phyloP scores from a whole-genome alignment of 352 stramenopile genomes.

The Phytophthora foliorum region DNA sequence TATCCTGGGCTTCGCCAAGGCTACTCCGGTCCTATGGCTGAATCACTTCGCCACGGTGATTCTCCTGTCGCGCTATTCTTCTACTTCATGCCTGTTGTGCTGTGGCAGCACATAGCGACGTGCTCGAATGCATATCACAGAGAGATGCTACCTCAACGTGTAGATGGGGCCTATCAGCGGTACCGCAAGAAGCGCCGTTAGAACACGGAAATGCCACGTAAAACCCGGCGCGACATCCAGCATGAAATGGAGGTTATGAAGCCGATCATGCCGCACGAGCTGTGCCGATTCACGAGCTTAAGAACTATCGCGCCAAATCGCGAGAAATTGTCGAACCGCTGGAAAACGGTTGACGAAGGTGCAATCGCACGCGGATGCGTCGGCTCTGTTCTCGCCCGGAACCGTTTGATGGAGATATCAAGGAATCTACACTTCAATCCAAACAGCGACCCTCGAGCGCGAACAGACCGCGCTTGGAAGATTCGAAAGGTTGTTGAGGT shows the following conservation, averaged over 20 bases:
- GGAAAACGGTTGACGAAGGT: constrained; percentile 3
- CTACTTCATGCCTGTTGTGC: constrained; percentile 3
- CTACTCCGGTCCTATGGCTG: background rate
- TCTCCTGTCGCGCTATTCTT: background rate
- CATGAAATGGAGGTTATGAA: background rate
- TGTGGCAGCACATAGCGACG: background rate
- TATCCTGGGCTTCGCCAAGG: constrained; percentile 12
- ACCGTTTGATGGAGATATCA: constrained; percentile 4
- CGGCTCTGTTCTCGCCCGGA: background rate
- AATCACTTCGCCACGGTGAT: background rate
- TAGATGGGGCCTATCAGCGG: background rate
- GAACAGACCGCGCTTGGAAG: constrained; percentile 4
- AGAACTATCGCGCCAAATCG: constrained; percentile 1
- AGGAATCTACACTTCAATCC: constrained; percentile 12
- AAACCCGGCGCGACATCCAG: background rate
- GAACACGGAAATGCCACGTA: background rate
- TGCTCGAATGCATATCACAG: background rate
- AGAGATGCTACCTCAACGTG: background rate
- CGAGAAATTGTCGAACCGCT: background rate
- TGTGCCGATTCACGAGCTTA: background rate
- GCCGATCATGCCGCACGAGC: background rate
- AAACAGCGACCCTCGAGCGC: background rate
- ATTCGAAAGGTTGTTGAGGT: constrained; percentile 6
- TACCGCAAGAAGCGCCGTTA: background rate
- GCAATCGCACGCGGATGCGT: background rate